These are phyloP conservation scores for Plasmodium coatneyi DNA, from an alignment of 169 alveolate genomes.

Conservation along the genomic window DNA sequence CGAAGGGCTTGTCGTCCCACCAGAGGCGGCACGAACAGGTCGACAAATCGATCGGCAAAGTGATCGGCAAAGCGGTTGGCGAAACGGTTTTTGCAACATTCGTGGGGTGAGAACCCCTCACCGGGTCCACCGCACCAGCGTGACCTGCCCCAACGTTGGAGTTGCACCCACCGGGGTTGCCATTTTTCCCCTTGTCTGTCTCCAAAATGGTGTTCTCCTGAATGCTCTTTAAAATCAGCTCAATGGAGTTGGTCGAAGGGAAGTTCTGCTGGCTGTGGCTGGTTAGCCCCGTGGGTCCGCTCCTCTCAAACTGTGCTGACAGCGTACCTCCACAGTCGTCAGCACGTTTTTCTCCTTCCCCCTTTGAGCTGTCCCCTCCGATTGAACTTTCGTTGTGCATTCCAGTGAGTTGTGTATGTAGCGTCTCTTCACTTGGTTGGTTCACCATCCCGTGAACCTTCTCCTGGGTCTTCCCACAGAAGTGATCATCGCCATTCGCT, in stretches of 20 bases:
- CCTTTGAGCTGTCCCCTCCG: background rate
- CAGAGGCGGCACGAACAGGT: background rate
- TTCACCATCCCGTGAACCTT: background rate
- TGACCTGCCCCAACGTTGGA: background rate
- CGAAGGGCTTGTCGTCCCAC: background rate
- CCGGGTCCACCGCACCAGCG: background rate
- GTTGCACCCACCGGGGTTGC: background rate
- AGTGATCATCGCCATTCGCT: background rate
- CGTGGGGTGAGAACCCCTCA: background rate
- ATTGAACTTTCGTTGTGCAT: background rate
- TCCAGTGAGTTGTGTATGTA: background rate
- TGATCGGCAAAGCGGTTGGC: no score
- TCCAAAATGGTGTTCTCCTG: background rate
- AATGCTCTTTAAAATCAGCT: conserved; percentile 6
- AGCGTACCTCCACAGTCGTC: background rate
- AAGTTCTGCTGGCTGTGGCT: background rate
- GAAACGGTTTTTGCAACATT: background rate
- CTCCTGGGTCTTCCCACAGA: background rate
- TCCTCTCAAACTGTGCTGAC: background rate
- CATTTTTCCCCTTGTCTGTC: background rate
- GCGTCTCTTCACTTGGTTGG: background rate
- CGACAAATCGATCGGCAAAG: background rate
- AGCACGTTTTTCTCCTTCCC: background rate
- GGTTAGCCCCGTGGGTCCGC: background rate
- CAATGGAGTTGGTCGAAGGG: conserved; percentile 7